phyloP scores from a whole-genome alignment of 2,329 filamentous ascomycete species.

The Cladosporium sp. region DNA sequence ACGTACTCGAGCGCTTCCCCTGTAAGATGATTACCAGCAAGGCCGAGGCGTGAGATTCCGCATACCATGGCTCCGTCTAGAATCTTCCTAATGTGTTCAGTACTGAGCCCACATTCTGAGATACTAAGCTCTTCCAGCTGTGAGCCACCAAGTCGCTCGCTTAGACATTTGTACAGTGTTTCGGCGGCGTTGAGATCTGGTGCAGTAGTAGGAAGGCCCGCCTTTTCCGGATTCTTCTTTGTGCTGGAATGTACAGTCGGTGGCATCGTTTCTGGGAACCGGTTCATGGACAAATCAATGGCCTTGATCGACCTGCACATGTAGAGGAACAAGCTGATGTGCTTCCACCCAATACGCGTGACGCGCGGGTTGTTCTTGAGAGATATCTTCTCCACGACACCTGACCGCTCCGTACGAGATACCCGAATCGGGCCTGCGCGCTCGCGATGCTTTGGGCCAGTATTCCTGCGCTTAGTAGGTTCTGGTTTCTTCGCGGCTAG shows the following conservation, averaged over 20 bases:
- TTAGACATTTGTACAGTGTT: conserved; percentile 72
- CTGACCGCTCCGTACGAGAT: conserved; percentile 52
- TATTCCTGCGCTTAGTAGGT: conserved; percentile 33
- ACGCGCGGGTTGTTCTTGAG: conserved; percentile 88
- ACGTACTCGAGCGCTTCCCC: conserved; percentile 73
- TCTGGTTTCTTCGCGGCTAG: conserved; percentile 73
- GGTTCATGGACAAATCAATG: conserved; percentile 82
- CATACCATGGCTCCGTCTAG: conserved; percentile 81
- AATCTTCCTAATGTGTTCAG: conserved; percentile 70
- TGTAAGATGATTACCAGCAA: conserved; percentile 80
- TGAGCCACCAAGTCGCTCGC: conserved; percentile 72
- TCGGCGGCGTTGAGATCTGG: conserved; percentile 55
- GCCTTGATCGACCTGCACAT: conserved; percentile 83
- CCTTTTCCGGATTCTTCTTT: conserved; percentile 23
- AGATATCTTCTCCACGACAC: conserved; percentile 81
- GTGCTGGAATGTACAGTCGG: conserved; percentile 26
- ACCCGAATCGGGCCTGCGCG: conserved; percentile 23
- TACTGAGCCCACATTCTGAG: conserved; percentile 72
- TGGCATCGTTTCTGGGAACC: conserved; percentile 61
- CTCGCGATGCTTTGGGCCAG: conserved; percentile 32
- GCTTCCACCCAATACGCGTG: conserved; percentile 82
- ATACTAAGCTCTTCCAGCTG: conserved; percentile 81
- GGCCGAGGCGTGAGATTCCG: conserved; percentile 73
- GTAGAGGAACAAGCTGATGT: conserved; percentile 86
- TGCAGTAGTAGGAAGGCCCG: conserved; percentile 31